phyloP scores from a whole-genome alignment of 768 basidiomycete genomes.

The Symmetrospora coprosmae region DNA sequence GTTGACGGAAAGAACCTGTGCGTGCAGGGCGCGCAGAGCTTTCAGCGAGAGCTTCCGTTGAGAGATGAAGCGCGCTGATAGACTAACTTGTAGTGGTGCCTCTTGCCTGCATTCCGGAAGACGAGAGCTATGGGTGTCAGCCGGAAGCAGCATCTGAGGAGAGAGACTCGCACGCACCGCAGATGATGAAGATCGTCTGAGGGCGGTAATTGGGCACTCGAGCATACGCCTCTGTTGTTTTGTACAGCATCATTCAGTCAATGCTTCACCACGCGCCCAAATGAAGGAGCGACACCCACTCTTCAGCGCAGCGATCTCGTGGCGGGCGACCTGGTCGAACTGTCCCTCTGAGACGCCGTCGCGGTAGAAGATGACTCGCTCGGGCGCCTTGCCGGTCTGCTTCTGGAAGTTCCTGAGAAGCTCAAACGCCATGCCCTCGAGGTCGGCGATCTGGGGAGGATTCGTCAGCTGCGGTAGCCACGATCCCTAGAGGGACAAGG shows the following conservation, averaged over 20 bases:
- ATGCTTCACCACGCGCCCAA: too few species aligned
- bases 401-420: slow-evolving; percentile 5
- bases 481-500: neutral
- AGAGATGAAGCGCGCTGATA: neutral
- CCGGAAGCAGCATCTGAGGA: neutral
- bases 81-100: neutral
- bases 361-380: slow-evolving; percentile 9
- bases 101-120: neutral
- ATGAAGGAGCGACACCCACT: too few species aligned
- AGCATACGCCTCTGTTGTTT: too few species aligned
- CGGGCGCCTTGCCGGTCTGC: neutral
- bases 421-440: slow-evolving; percentile 20
- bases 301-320: slow-evolving; percentile 9
- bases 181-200: neutral
- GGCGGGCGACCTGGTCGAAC: slow-evolving; percentile 9
- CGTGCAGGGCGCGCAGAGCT: neutral
- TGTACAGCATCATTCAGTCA: too few species aligned
- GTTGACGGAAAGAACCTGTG: neutral
- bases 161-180: neutral
- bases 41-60: too few species aligned
- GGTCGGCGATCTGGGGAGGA: slow-evolving; percentile 4
- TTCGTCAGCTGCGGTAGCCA: neutral
- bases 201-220: too few species aligned
- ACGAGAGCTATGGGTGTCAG: neutral
- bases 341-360: slow-evolving; percentile 24